Evolutionary conservation across 2,329 filamentous ascomycete species (phyloP), one percentile per base, ranked within the genome.

Genomic region (Ceratocystis harringtonii): DNA sequence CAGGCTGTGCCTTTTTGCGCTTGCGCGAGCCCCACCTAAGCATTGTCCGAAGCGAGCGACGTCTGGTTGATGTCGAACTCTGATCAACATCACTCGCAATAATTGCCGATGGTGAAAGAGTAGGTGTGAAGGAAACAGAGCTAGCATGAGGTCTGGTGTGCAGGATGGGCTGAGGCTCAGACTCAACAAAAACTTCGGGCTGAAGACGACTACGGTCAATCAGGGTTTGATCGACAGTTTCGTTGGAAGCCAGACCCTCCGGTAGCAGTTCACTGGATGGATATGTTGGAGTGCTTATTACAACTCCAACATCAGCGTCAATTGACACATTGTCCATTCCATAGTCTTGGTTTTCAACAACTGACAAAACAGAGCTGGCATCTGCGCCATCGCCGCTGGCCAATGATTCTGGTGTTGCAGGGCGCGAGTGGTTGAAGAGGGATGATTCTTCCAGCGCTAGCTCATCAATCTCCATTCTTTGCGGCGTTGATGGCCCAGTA

Each of bases 21-120:
- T 62, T 73, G 71, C 17, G 70, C 68, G 52, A 69, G 68, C 15
- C 68, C 68, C 61, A 69, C 50, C 52, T 67, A n/a, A 25, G 69
- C 66, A 22, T 69, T 69, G 36, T 64, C 7, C 58, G 62, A 5
- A 67, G 48, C 8, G 63, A 64, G 32, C 62, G 66, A 52, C 60
- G 66, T 10, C 61, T 61, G n/a, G 66, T 64, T 3, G 66, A 44
- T 1, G 57, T 65, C 19, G 62, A 62, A 17, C 45, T 55, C 8
- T 63, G 66, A 2, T 67, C 66, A 25, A 48, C 48, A 28, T 64
- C 63, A 32, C 58, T 61, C 8, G 62, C 45, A 25, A 63, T 60
- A 7, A 57, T 64, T 6, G 61, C 58, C 41, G 66, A 67, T 7
- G 66, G 66, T 12, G 66, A 67, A 8, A 67, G 32, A 3, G 66